These are phyloP conservation scores for Ophiocordyceps camponoti-leonardi DNA, from an alignment of 2,329 filamentous ascomycete species.

Conservation along the genomic window DNA sequence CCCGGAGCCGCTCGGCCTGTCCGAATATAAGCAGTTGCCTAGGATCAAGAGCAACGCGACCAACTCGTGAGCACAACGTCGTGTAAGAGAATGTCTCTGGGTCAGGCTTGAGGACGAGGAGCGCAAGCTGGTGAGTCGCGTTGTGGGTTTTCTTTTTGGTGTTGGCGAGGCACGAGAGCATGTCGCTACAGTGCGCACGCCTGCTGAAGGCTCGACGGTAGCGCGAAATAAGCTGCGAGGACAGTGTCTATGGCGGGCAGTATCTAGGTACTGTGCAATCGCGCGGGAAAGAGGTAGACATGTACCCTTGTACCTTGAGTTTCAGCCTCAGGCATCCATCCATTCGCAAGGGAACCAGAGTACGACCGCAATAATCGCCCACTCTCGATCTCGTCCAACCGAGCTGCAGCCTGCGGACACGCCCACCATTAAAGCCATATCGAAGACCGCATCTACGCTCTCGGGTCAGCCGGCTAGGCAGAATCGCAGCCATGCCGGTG, in stretches of 20 bases:
- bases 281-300: not conserved
- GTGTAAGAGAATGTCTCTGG: not conserved
- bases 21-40: not conserved
- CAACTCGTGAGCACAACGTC: conserved; percentile 1
- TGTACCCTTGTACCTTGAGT: not conserved
- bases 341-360: not conserved
- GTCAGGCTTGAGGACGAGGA: not conserved
- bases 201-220: not conserved
- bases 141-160: conserved; percentile 1
- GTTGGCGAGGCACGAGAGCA: conserved; percentile 2
- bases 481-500: conserved; percentile 32
- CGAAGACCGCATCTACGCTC: not conserved
- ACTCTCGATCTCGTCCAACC: no score
- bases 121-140: conserved; percentile 3
- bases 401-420: no score
- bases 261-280: conserved; percentile 2
- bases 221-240: not conserved
- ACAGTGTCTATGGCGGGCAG: no score
- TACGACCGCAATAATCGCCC: not conserved
- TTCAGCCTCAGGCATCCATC: conserved; percentile 8
- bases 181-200: conserved; percentile 6
- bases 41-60: not conserved
- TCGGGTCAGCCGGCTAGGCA: conserved; percentile 15
- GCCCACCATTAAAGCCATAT: not conserved
- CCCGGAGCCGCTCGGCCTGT: conserved; percentile 3